phyloP scores from a whole-genome alignment of 2,329 filamentous ascomycete genomes.

The Nemania sp. region DNA sequence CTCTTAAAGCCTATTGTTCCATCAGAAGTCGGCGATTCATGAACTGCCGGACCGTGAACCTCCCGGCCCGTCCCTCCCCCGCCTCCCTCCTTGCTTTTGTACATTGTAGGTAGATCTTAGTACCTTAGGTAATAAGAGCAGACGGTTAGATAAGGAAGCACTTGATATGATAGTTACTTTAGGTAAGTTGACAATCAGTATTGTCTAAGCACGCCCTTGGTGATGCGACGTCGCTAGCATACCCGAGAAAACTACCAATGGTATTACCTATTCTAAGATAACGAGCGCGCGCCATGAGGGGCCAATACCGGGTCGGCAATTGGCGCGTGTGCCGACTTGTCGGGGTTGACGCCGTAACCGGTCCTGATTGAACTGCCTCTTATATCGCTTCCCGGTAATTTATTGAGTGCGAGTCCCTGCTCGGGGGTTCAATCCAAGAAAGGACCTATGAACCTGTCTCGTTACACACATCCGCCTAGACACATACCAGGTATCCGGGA shows the following conservation, averaged over 20 bases:
- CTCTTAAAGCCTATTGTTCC: background rate
- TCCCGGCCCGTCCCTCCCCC: background rate
- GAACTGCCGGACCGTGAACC: background rate
- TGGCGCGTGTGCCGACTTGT: slow-evolving; percentile 19
- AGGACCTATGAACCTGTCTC: background rate
- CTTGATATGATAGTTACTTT: slow-evolving; percentile 13
- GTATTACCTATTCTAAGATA: slow-evolving; percentile 14
- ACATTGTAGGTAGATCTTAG: background rate
- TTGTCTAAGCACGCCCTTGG: slow-evolving; percentile 16
- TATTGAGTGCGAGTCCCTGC: background rate
- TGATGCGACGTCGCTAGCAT: slow-evolving; percentile 30
- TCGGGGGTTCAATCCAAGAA: background rate
- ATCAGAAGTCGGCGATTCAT: background rate
- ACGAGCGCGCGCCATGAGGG: slow-evolving; percentile 3
- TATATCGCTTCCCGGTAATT: background rate
- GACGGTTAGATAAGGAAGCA: slow-evolving; percentile 13
- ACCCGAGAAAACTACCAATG: slow-evolving; percentile 15
- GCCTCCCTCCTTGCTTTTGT: background rate
- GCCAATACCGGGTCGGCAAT: slow-evolving; percentile 16
- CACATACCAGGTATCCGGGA: background rate
- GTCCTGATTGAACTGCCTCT: slow-evolving; percentile 8
- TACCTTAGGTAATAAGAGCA: slow-evolving; percentile 17
- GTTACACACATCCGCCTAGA: background rate
- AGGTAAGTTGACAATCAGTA: background rate
- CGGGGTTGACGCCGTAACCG: slow-evolving; percentile 7